These are phyloP conservation scores for Salisapilia sapeloensis DNA, from an alignment of 352 stramenopile genomes.

Conservation along the genomic window DNA sequence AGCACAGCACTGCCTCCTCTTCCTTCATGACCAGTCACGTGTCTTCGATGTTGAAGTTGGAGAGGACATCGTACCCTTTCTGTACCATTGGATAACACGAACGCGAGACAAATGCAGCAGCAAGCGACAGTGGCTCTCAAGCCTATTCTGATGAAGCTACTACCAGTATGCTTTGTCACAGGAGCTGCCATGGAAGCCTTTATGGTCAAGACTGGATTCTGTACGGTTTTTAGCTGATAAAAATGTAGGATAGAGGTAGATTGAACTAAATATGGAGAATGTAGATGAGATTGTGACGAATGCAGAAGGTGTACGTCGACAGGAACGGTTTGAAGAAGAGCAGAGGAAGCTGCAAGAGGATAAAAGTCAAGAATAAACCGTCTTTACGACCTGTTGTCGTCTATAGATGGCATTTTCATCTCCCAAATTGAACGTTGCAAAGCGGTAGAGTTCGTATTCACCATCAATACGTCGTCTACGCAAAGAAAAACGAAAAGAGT, in stretches of 20 bases:
- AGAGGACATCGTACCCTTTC: too few species aligned
- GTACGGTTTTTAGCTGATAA: conserved; percentile 15
- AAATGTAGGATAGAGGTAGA: conserved; percentile 1
- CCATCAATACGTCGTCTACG: too few species aligned
- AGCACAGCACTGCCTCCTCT: conserved; percentile 6
- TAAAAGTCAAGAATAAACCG: too few species aligned
- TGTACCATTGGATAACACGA: too few species aligned
- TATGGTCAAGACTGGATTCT: conserved; percentile 84
- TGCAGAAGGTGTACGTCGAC: conserved; percentile 56
- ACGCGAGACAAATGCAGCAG: conserved; percentile 8
- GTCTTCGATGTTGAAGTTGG: background rate
- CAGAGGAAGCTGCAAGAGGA: background rate
- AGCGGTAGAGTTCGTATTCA: too few species aligned
- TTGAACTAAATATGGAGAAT: conserved; percentile 3
- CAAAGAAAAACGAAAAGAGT: too few species aligned
- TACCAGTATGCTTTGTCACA: conserved; percentile 73
- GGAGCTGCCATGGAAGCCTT: conserved; percentile 74
- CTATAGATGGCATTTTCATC: too few species aligned
- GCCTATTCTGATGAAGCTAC: conserved; percentile 66
- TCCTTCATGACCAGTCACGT: background rate
- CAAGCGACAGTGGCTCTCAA: conserved; percentile 24
- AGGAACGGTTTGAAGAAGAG: conserved; percentile 30
- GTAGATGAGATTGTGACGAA: conserved; percentile 71
- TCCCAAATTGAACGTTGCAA: too few species aligned
- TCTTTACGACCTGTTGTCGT: too few species aligned